Base-by-base conservation (phyloP, 2,329 filamentous ascomycete species). In the Aspergillus pseudoviridinutans region DNA sequence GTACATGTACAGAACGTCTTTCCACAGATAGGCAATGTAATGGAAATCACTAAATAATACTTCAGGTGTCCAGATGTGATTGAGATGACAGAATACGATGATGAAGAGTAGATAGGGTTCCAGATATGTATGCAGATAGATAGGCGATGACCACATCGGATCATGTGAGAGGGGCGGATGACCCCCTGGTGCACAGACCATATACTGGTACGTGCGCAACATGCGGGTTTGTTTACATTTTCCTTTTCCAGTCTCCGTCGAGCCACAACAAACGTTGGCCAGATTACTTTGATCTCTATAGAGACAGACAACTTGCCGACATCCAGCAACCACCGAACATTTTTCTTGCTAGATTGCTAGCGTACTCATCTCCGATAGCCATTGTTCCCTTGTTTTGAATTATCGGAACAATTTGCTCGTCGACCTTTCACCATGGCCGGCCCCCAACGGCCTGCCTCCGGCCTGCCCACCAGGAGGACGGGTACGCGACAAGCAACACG, bases 401-500 rank as follows among this genome's bases (percentile, higher is more conserved):
- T 25, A 10, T 47, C 28, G 7, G 50, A 12, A n/a, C 49, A 53
- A 28, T 50, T 28, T 32, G 27, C 29, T 54, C 20, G 17, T 46
- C 52, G 10, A 25, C 20, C 49, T 47, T 25, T 62, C 56, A 70
- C 22, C 54, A 86, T 86, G 84, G 80, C 80, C 71, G 81, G 80
- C 71, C 74, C 81, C 60, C 77, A 79, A 63, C 78, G 83, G 71
- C 77, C 81, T 71, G 73, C 75, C 60, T 64, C 72, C 59, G 74
- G 78, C 57, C 73, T 76, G 69, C 79, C 80, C 51, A 71, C 76
- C 61, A 82, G 78, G 70, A 82, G 74, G 65, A 74, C 77, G 58
- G 79, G 74, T 57, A 78, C 81, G 72, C 80, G 80, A 54, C 81
- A 79, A 64, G 75, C 80, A 46, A 74, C 77, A 25, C 74, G 66